Conservation (phyloP, 2,329 filamentous ascomycete genomes). For the Amylocarpus encephaloides region DNA sequence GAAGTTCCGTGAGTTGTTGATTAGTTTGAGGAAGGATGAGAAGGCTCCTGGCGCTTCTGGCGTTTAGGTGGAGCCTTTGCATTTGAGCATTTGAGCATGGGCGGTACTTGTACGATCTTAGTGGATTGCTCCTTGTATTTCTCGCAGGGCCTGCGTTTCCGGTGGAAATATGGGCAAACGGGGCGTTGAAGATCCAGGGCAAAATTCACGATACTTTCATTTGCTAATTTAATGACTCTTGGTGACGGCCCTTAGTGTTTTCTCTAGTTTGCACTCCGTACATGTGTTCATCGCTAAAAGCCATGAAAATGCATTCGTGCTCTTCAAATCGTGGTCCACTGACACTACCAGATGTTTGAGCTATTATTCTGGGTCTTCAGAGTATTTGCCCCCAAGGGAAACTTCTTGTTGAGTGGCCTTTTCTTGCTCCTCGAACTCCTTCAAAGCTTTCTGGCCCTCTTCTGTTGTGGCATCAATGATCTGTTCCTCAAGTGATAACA, state of each 20-base stretch:
- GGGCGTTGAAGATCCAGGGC: slow-evolving; percentile 31
- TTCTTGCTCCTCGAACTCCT: slow-evolving; percentile 62
- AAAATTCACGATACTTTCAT: slow-evolving; percentile 17
- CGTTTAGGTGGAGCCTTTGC: slow-evolving; percentile 38
- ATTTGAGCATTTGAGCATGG: slow-evolving; percentile 8
- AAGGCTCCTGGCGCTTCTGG: slow-evolving; percentile 66
- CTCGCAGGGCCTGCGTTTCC: slow-evolving; percentile 21
- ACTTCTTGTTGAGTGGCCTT: slow-evolving; percentile 18
- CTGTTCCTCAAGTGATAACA: slow-evolving; percentile 84
- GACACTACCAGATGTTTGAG: not conserved
- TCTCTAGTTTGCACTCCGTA: too few species aligned
- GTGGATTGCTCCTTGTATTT: slow-evolving; percentile 23
- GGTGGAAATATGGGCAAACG: slow-evolving; percentile 20
- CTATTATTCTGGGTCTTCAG: slow-evolving; percentile 33
- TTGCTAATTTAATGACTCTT: not conserved
- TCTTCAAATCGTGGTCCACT: not conserved
- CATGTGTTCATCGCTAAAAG: not conserved
- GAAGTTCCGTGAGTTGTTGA: slow-evolving; percentile 84
- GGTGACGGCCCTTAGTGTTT: slow-evolving; percentile 1
- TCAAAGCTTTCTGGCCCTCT: slow-evolving; percentile 70
- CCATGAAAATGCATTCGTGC: not conserved
- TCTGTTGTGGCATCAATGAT: slow-evolving; percentile 94
- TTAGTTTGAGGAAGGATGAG: slow-evolving; percentile 87
- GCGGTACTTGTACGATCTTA: slow-evolving; percentile 26
- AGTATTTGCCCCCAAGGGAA: slow-evolving; percentile 25